phyloP scores from a whole-genome alignment of 306 rosid species.

The Nissolia schottii region DNA sequence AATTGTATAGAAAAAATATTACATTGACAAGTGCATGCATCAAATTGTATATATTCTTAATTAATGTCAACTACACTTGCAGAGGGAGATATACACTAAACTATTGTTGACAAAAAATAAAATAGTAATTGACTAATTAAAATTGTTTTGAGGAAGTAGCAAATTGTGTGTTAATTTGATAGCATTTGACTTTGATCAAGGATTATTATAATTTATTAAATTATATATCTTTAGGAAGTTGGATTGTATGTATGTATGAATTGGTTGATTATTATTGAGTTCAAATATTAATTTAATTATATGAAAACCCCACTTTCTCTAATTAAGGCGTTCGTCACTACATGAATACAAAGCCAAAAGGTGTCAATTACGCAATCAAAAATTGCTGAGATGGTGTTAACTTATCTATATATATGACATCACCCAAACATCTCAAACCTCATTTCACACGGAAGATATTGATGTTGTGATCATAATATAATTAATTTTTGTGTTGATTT shows the following conservation, averaged over 20 bases:
- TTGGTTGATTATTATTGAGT: background rate
- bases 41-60: no score
- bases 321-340: background rate
- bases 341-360: background rate
- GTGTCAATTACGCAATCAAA: background rate
- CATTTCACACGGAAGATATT: background rate
- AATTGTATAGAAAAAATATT: no score
- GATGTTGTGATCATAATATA: no score
- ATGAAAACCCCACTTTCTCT: background rate
- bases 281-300: constrained; percentile 17
- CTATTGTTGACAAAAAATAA: background rate
- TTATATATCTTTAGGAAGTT: constrained; percentile 6
- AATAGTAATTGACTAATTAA: constrained; percentile 5
- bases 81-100: background rate
- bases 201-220: background rate
- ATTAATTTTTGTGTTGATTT: background rate
- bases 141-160: background rate
- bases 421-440: background rate
- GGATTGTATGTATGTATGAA: constrained; percentile 14
- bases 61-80: no score
- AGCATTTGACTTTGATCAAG: constrained; percentile 23
- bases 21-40: no score
- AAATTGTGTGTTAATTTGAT: background rate
- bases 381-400: constrained; percentile 7
- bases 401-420: background rate